A percentile compares a stretch with the other conserved stretches of the same genome.
Conservation (phyloP, 805 yeast species). For the Pachysolen tannophilus region DNA sequence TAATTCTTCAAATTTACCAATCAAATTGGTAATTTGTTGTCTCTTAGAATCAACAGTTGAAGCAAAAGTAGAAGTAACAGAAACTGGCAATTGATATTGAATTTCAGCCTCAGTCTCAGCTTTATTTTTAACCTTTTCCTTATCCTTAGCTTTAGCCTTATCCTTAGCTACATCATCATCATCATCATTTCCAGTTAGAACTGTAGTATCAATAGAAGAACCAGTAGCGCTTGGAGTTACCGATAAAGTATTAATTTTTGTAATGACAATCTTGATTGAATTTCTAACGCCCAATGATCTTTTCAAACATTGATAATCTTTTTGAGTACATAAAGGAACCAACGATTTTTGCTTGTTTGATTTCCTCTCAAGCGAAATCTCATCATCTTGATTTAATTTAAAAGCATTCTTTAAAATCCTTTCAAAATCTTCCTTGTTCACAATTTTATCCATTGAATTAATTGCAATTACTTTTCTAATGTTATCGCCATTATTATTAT, state of each 20-base stretch:
- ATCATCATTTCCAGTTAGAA: not conserved
- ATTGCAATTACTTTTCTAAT: constrained; percentile 4
- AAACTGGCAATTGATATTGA: too few relatives aligned
- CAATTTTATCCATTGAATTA: constrained; percentile 5
- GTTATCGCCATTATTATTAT: constrained; percentile 1
- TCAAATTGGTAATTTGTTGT: constrained; percentile 8
- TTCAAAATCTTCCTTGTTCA: constrained; percentile 2
- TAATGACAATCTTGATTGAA: constrained; percentile 26
- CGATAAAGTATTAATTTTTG: constrained; percentile 1
- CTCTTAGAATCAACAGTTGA: constrained; percentile 4
- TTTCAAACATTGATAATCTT: constrained; percentile 34
- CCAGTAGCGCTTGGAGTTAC: not conserved
- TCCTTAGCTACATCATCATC: not conserved
- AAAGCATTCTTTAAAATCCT: constrained; percentile 4
- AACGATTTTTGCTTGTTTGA: constrained; percentile 37
- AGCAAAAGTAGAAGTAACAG: too few relatives aligned
- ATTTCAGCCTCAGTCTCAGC: too few relatives aligned
- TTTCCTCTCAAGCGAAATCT: constrained; percentile 22
- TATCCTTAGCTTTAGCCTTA: not conserved
- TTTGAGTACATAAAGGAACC: constrained; percentile 27
- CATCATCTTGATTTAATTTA: not conserved
- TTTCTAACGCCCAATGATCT: constrained; percentile 42
- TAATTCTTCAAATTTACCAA: constrained; percentile 8
- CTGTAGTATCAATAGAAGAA: not conserved
- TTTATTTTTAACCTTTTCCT: too few relatives aligned